Conservation (phyloP, 1,284 basidiomycete species). For the Dichomitus squalens region DNA sequence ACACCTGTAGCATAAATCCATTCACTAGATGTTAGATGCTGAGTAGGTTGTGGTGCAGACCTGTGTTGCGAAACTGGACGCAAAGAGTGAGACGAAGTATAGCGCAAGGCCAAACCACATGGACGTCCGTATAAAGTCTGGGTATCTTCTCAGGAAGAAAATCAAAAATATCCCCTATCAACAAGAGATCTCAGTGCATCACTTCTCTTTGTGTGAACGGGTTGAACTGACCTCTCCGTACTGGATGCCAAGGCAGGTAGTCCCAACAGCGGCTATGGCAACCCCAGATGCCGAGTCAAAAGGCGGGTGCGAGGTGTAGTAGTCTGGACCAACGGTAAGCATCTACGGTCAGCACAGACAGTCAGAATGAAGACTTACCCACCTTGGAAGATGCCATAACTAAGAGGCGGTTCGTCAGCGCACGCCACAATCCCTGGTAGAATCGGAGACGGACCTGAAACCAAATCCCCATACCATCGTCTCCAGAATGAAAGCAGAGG, state of each 20-base stretch:
- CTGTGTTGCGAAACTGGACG: conserved; percentile 30
- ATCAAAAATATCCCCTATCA: conserved; percentile 24
- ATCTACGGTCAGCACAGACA: not conserved
- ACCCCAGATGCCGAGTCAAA: conserved; percentile 16
- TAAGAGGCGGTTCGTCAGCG: not conserved
- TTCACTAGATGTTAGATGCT: not conserved
- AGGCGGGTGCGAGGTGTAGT: conserved; percentile 18
- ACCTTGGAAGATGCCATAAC: conserved; percentile 27
- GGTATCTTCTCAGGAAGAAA: conserved; percentile 27
- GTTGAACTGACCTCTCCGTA: conserved; percentile 13
- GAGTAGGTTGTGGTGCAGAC: conserved; percentile 3
- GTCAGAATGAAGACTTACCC: not conserved
- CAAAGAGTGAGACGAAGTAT: conserved; percentile 22
- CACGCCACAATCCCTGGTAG: not conserved
- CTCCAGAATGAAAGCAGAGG: conserved; percentile 29
- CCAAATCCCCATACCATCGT: conserved; percentile 41
- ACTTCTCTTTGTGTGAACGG: not conserved
- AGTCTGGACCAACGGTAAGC: conserved; percentile 18
- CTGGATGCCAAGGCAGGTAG: conserved; percentile 18
- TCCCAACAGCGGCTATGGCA: conserved; percentile 17
- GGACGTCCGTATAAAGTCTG: conserved; percentile 23
- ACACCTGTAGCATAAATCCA: conserved; percentile 18
- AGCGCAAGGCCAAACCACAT: conserved; percentile 28
- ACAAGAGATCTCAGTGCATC: not conserved
- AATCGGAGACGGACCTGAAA: conserved; percentile 12